phyloP scores from a whole-genome alignment of 208 protist species.

The Crithidia brevicula region DNA sequence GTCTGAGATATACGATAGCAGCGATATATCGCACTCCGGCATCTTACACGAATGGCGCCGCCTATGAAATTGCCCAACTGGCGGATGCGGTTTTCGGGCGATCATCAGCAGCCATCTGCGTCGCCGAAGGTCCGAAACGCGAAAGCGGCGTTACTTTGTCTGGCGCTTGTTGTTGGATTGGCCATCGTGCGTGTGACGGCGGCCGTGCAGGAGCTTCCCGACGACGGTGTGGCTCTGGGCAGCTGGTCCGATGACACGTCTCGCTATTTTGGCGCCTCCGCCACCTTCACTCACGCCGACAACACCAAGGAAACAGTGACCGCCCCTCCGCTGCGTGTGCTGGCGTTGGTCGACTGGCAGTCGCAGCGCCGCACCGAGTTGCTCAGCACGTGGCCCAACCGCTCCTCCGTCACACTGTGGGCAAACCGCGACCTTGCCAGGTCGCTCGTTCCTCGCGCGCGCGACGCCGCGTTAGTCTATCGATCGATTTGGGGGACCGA shows the following conservation, averaged over 20 bases:
- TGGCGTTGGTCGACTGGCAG: slow-evolving; percentile 29
- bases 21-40: too few species aligned
- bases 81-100: too few species aligned
- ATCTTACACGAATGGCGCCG: too few species aligned
- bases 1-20: too few species aligned
- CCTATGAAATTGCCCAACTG: too few species aligned
- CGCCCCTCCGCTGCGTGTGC: slow-evolving; percentile 24
- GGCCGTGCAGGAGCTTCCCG: neutral
- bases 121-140: neutral
- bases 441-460: slow-evolving; percentile 11
- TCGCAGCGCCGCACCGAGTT: slow-evolving; percentile 28
- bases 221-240: slow-evolving; percentile 15
- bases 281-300: neutral
- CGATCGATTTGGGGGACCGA: slow-evolving; percentile 10
- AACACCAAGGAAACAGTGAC: neutral
- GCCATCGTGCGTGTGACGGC: neutral
- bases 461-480: slow-evolving; percentile 3
- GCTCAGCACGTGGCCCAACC: slow-evolving; percentile 31
- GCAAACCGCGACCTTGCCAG: slow-evolving; percentile 3
- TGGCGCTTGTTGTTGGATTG: neutral
- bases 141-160: neutral
- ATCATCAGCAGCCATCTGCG: too few species aligned
- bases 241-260: slow-evolving; percentile 24
- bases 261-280: slow-evolving; percentile 12
- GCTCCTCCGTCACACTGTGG: slow-evolving; percentile 21